Conservation (phyloP, 495 filamentous ascomycete genomes). For the Umbilicaria muhlenbergii region DNA sequence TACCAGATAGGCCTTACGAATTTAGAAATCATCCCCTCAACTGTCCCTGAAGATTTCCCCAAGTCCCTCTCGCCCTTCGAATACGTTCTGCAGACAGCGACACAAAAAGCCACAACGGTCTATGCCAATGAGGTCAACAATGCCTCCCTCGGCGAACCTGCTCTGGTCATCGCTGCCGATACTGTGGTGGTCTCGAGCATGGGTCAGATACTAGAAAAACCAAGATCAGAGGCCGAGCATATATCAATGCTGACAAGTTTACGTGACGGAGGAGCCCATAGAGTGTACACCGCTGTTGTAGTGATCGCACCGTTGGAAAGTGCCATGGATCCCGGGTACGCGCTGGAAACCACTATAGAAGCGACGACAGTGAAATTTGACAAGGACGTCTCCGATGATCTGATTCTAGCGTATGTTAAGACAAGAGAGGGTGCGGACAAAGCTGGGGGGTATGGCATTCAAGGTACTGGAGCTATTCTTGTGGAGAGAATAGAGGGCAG, state of each 20-base stretch:
- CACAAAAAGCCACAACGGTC: conserved; percentile 62
- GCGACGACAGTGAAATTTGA: conserved; percentile 79
- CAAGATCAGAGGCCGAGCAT: conserved; percentile 63
- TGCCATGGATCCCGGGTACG: conserved; percentile 69
- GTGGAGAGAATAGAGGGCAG: conserved; percentile 79
- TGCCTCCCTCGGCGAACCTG: conserved; percentile 48
- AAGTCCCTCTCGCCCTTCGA: conserved; percentile 71
- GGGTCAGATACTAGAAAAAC: conserved; percentile 81
- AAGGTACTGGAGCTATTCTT: conserved; percentile 72
- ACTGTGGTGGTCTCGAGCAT: conserved; percentile 68
- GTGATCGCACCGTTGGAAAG: conserved; percentile 65
- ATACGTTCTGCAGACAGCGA: conserved; percentile 80
- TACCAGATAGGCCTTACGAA: conserved; percentile 51
- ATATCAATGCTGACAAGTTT: conserved; percentile 65
- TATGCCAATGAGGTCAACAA: conserved; percentile 55
- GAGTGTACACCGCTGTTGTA: conserved; percentile 70
- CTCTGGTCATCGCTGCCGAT: conserved; percentile 78
- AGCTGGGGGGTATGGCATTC: conserved; percentile 89
- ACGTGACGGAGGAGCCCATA: conserved; percentile 57
- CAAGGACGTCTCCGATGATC: conserved; percentile 55
- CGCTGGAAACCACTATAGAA: conserved; percentile 63
- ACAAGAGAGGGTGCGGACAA: conserved; percentile 93
- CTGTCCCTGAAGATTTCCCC: conserved; percentile 63
- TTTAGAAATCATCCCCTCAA: conserved; percentile 72
- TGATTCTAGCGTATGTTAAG: conserved; percentile 72